A percentile compares a stretch with the other conserved stretches of the same genome.
Evolutionary conservation across 164 flowering plant genomes (phyloP).

Genomic region (Hamamelis virginiana): DNA sequence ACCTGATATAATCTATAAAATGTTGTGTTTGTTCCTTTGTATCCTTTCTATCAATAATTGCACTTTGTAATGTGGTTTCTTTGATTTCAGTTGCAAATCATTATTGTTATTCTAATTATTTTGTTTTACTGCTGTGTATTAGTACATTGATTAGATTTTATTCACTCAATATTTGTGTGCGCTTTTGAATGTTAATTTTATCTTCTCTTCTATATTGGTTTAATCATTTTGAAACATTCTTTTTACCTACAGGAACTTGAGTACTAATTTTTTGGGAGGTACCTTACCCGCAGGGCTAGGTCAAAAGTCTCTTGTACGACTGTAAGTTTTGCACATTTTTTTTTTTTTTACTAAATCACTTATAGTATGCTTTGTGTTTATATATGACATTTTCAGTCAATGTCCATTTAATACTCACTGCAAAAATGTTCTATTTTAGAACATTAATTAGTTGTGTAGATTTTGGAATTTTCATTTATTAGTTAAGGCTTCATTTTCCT

Average conservation of each 20-base stretch:
- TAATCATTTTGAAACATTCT: not conserved
- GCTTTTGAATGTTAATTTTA: not conserved
- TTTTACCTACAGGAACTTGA: conserved; percentile 69
- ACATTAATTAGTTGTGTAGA: not conserved
- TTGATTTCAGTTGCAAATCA: too few species aligned
- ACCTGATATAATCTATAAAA: too few species aligned
- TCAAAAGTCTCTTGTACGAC: conserved; percentile 59
- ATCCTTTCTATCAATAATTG: too few species aligned
- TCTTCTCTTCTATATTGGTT: not conserved
- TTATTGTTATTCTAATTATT: too few species aligned
- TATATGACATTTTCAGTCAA: not conserved
- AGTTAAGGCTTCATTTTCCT: not conserved
- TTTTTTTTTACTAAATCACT: not conserved
- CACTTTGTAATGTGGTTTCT: too few species aligned
- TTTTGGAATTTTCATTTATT: not conserved
- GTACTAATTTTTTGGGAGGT: conserved; percentile 80
- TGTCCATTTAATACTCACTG: not conserved
- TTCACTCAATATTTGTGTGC: too few species aligned
- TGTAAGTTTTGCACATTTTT: conserved; percentile 70
- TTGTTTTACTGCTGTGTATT: too few species aligned
- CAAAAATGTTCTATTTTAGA: not conserved
- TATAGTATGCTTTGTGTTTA: not conserved
- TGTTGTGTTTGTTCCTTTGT: too few species aligned
- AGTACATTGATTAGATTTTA: too few species aligned
- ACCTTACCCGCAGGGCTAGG: conserved; percentile 78